Evolutionary conservation across 257 asterid genomes (phyloP).

Genomic region (Capsicum pubescens): DNA sequence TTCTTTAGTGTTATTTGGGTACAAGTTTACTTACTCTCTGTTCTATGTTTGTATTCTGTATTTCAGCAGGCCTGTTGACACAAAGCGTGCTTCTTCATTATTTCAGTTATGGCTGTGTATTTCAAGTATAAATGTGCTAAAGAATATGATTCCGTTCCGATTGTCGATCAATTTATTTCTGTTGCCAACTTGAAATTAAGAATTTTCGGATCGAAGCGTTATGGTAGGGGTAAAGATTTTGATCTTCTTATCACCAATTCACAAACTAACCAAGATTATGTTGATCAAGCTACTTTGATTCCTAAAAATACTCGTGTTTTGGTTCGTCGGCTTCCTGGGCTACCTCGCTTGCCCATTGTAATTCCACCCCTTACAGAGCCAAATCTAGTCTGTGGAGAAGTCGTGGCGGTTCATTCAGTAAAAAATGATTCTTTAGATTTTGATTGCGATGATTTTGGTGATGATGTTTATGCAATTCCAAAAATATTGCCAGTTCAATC

Average conservation of each 20-base stretch:
- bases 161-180: slow-evolving; percentile 82
- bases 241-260: slow-evolving; percentile 94
- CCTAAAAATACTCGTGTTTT: slow-evolving; percentile 92
- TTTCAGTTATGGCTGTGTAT: slow-evolving; percentile 70
- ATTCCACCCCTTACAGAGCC: too few species aligned
- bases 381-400: background rate
- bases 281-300: slow-evolving; percentile 77
- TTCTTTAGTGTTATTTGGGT: too few species aligned
- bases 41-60: too few species aligned
- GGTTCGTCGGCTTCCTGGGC: slow-evolving; percentile 95
- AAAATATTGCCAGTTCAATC: background rate
- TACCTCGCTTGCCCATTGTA: slow-evolving; percentile 54
- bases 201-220: slow-evolving; percentile 91
- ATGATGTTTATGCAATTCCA: background rate
- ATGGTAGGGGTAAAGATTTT: slow-evolving; percentile 92
- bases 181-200: slow-evolving; percentile 87
- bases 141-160: slow-evolving; percentile 71
- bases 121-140: slow-evolving; percentile 96
- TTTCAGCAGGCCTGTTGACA: too few species aligned
- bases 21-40: too few species aligned
- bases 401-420: background rate
- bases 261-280: slow-evolving; percentile 93
- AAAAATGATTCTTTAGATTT: background rate
- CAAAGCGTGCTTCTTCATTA: too few species aligned
- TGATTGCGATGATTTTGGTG: background rate